Evolutionary conservation across 805 yeast genomes (phyloP), one percentile per base, ranked within the genome.

Genomic region (Yarrowia hollandica): DNA sequence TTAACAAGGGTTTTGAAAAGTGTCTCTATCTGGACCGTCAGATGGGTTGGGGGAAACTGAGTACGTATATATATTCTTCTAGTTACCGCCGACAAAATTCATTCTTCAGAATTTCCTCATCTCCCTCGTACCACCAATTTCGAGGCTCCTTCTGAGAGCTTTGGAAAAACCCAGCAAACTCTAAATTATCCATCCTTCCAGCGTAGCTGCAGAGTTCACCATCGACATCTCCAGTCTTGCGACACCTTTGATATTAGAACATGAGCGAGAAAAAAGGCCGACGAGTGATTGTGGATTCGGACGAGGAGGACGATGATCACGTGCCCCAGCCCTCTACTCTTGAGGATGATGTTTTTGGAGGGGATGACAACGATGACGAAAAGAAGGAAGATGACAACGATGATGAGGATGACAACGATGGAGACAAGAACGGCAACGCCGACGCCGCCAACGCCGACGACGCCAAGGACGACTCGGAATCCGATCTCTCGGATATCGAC

Each of bases 281-380:
- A 46, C 46, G 62, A 35, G 52, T 59, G 38, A 42, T 59, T 37
- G 50, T 26, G 18, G 61, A 59, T 34, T 52, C 60, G n/a, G 61
- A 59, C 26, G 61, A 59, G 25, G 61, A 59, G 22, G 59, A 55
- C 18, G 59, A 28, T 10, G 28, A 18, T 14, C 18, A 8, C 10
- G 26, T 30, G 25, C 35, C 52, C 10, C 21, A 50, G 33, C 19
- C 26, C 8, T 23, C 39, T 26, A 58, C 46, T 19, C 26, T 48
- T 7, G 46, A 19, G 15, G 22, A 25, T 10, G 62, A 28, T 7
- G 41, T 46, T 31, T 54, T 31, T 22, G 62, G 38, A 10, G 59
- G 48, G 22, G 55, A 18, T 12, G 60, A 48, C 26, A 62, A 44
- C n/a, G 34, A 26, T 12, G 23, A 31, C 9, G 21, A 28, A 8